Conservation (phyloP, 2,329 filamentous ascomycete genomes). For the Pseudocercospora musae region DNA sequence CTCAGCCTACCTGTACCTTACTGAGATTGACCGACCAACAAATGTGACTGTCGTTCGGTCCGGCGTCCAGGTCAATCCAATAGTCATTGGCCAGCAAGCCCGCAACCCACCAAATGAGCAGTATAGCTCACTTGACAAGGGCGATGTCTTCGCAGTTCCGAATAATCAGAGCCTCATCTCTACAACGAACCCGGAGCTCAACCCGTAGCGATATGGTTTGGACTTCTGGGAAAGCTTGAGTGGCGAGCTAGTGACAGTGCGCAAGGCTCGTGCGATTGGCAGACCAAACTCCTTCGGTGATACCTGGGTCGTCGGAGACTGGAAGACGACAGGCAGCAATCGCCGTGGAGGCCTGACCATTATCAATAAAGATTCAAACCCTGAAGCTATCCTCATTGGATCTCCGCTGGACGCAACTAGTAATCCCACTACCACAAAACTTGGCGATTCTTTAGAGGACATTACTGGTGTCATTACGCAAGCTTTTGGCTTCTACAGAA, state of each 20-base stretch:
- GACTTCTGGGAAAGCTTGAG: conserved; percentile 71
- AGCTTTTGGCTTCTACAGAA: conserved; percentile 65
- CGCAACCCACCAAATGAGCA: conserved; percentile 58
- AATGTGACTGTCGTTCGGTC: conserved; percentile 54
- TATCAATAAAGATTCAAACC: conserved; percentile 62
- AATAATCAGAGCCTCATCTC: conserved; percentile 60
- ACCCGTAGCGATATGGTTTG: conserved; percentile 61
- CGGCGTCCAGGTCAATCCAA: conserved; percentile 53
- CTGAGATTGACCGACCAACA: conserved; percentile 57
- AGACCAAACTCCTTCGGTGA: conserved; percentile 65
- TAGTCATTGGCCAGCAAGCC: conserved; percentile 58
- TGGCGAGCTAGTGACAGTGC: conserved; percentile 65
- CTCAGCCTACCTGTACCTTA: conserved; percentile 59
- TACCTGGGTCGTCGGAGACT: conserved; percentile 66
- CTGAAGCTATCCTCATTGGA: conserved; percentile 65
- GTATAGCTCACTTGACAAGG: conserved; percentile 61
- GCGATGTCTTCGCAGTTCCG: conserved; percentile 62
- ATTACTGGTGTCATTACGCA: conserved; percentile 67
- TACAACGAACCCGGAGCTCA: conserved; percentile 56
- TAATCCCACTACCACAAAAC: conserved; percentile 58
- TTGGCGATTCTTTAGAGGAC: conserved; percentile 63
- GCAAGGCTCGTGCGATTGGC: conserved; percentile 54
- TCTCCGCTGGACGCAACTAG: conserved; percentile 61
- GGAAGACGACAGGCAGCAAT: conserved; percentile 62
- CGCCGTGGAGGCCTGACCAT: conserved; percentile 63